Evolutionary conservation across 176 grass and related monocot species (phyloP).

Genomic region (Bromus sterilis): DNA sequence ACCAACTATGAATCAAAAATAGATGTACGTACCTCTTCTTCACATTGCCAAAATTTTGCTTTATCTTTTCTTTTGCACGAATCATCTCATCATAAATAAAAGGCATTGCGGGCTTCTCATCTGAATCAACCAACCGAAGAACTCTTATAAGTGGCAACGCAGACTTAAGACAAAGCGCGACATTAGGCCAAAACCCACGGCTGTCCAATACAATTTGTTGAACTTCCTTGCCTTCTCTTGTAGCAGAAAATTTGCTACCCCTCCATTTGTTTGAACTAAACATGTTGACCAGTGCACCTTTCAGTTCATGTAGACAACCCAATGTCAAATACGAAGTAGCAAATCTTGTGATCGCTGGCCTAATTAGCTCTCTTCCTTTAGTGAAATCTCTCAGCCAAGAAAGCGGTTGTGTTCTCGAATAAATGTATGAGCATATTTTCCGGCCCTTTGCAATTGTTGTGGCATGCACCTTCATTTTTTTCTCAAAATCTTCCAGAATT

Average conservation of each 20-base stretch:
- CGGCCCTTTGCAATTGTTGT: not conserved
- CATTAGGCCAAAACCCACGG: not conserved
- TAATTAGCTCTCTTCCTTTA: too few relatives aligned
- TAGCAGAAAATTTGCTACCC: not conserved
- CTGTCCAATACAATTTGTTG: not conserved
- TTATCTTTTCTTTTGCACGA: too few relatives aligned
- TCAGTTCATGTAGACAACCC: not conserved
- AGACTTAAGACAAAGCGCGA: too few relatives aligned
- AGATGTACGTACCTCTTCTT: too few relatives aligned
- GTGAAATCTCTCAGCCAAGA: too few relatives aligned
- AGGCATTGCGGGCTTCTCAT: not conserved
- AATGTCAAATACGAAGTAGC: too few relatives aligned
- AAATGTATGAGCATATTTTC: not conserved
- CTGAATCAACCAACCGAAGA: not conserved
- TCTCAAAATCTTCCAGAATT: not conserved
- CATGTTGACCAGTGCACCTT: not conserved
- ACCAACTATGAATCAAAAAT: too few relatives aligned
- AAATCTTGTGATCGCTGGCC: too few relatives aligned
- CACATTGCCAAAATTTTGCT: too few relatives aligned
- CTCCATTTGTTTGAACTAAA: not conserved
- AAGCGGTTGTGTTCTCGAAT: not conserved
- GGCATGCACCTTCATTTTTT: not conserved
- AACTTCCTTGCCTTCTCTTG: not conserved
- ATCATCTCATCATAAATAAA: too few relatives aligned
- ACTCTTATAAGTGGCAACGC: not conserved